Conservation (phyloP, 768 basidiomycete species). For the Phlegmacium glaucopus region DNA sequence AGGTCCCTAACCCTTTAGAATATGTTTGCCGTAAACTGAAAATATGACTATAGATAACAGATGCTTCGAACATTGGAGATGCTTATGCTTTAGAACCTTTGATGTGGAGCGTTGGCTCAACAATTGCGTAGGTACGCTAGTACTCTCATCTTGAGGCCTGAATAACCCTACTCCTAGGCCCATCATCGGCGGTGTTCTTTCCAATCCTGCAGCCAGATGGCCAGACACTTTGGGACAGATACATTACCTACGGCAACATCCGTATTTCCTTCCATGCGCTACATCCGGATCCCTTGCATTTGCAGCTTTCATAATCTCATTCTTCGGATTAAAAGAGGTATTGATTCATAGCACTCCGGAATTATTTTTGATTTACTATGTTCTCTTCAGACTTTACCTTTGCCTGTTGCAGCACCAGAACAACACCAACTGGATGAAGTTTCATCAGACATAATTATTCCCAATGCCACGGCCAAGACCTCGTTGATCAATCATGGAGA, state of each 20-base stretch:
- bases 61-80: constrained; percentile 36
- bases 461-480: constrained; percentile 5
- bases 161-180: constrained; percentile 39
- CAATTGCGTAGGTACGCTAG: constrained; percentile 25
- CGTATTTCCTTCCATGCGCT: constrained; percentile 49
- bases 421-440: constrained; percentile 1
- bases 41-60: constrained; percentile 20
- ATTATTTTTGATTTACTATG: background rate
- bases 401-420: constrained; percentile 14
- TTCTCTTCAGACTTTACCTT: constrained; percentile 28
- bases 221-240: constrained; percentile 51
- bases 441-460: background rate
- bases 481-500: constrained; percentile 6
- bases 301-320: constrained; percentile 28
- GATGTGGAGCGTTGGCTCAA: constrained; percentile 32
- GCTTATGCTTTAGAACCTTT: constrained; percentile 32
- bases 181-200: constrained; percentile 59
- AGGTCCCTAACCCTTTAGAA: too few relatives aligned
- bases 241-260: constrained; percentile 30
- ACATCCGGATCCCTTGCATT: constrained; percentile 33
- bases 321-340: constrained; percentile 45
- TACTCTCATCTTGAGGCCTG: background rate
- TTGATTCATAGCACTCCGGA: background rate
- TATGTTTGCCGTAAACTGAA: too few relatives aligned
- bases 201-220: constrained; percentile 58